Conservation (phyloP, 345 rosid genomes). For the Murraya paniculata region DNA sequence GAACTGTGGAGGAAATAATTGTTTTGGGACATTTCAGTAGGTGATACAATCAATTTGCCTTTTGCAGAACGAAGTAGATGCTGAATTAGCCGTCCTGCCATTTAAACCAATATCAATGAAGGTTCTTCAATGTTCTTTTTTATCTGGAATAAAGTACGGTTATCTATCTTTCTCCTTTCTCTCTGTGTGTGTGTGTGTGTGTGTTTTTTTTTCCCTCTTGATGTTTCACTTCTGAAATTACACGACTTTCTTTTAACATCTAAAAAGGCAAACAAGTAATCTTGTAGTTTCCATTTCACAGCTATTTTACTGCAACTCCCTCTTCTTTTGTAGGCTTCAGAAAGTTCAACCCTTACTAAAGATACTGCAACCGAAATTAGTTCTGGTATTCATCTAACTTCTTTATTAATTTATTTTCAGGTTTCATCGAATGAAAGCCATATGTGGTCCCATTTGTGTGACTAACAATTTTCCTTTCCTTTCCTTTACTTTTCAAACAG, state of each 20-base stretch:
- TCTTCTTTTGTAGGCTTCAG: constrained; percentile 36
- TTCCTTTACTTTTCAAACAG: constrained; percentile 33
- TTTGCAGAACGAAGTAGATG: constrained; percentile 59
- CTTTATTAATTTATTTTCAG: neutral
- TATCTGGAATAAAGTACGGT: constrained; percentile 63
- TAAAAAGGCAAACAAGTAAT: neutral
- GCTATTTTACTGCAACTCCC: neutral
- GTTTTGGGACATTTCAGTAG: constrained; percentile 11
- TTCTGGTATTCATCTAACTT: constrained; percentile 46
- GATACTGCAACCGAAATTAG: constrained; percentile 58
- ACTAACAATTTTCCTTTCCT: neutral
- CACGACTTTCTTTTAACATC: neutral
- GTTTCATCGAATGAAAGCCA: neutral
- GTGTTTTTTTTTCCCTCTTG: neutral
- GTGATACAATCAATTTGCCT: constrained; percentile 13
- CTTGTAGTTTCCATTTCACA: neutral
- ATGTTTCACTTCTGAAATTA: neutral
- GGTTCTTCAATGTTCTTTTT: constrained; percentile 81
- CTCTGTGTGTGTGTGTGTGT: neutral
- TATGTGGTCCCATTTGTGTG: neutral
- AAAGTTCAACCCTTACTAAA: constrained; percentile 50
- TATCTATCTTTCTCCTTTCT: neutral
- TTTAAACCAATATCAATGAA: constrained; percentile 71
- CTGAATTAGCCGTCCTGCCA: constrained; percentile 66
- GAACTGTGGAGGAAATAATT: neutral